These are phyloP conservation scores for Microdochium bolleyi DNA, from an alignment of 2,329 filamentous ascomycete genomes.

Conservation along the genomic window DNA sequence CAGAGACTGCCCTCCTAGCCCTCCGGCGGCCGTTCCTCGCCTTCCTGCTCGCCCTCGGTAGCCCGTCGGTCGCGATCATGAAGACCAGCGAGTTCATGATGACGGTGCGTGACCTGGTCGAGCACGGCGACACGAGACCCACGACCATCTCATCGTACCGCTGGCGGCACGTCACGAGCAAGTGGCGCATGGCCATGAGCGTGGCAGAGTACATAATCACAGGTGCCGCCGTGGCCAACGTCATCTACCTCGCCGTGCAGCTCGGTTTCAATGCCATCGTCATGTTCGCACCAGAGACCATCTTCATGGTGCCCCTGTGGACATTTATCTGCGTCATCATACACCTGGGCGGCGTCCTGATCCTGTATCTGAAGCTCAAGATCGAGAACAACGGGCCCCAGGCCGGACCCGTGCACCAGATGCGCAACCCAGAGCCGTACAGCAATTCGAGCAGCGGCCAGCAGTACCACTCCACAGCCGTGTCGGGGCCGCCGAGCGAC, in stretches of 20 bases:
- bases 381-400: slow-evolving; percentile 1
- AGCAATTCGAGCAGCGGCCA: background rate
- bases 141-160: background rate
- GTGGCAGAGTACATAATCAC: slow-evolving; percentile 12
- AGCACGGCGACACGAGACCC: background rate
- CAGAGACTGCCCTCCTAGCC: slow-evolving; percentile 9
- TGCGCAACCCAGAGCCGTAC: background rate
- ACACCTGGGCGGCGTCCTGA: slow-evolving; percentile 8
- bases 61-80: slow-evolving; percentile 9
- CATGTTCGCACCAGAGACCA: slow-evolving; percentile 12
- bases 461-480: background rate
- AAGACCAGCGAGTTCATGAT: slow-evolving; percentile 5
- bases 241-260: slow-evolving; percentile 13
- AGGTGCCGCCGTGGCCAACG: slow-evolving; percentile 13
- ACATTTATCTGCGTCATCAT: slow-evolving; percentile 13
- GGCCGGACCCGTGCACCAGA: background rate
- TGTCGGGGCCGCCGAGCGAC: background rate
- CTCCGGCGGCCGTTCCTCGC: slow-evolving; percentile 8
- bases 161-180: background rate
- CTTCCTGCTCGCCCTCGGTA: slow-evolving; percentile 10
- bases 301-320: slow-evolving; percentile 15
- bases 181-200: slow-evolving; percentile 1
- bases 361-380: slow-evolving; percentile 9
- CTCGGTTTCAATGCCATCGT: slow-evolving; percentile 15
- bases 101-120: slow-evolving; percentile 1